Evolutionary conservation across 225 moss, liverwort and hornwort species (phyloP).

Genomic region (Sphagnum contortum): DNA sequence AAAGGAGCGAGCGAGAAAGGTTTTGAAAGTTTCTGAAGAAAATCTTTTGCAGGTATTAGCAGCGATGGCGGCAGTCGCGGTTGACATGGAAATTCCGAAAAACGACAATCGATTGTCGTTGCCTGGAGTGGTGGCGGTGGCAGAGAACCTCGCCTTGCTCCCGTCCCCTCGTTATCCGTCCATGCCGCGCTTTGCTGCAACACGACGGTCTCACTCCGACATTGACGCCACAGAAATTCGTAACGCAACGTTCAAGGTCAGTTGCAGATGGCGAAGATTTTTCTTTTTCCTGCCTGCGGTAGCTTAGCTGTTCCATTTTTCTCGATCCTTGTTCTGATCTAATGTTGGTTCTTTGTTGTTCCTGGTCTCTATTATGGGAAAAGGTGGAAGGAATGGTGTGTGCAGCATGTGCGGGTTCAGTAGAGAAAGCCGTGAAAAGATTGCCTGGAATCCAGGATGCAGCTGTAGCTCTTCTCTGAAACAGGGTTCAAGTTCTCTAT

Average conservation of each 20-base stretch:
- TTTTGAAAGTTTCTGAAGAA: too few species aligned
- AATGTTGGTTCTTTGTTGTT: background rate
- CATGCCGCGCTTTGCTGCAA: conserved; percentile 49
- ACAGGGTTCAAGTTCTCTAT: conserved; percentile 78
- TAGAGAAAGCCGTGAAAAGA: conserved; percentile 93
- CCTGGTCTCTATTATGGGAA: background rate
- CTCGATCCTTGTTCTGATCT: background rate
- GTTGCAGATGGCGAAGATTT: background rate
- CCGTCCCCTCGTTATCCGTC: conserved; percentile 79
- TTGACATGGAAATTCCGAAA: too few species aligned
- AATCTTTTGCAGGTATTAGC: too few species aligned
- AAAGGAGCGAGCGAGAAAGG: too few species aligned
- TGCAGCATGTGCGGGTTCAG: conserved; percentile 82
- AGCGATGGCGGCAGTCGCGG: too few species aligned
- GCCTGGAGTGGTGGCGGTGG: conserved; percentile 1
- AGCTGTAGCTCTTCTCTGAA: conserved; percentile 73
- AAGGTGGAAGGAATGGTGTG: conserved; percentile 90
- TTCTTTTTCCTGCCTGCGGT: too few species aligned
- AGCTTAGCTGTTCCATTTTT: too few species aligned
- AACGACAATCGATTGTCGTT: background rate
- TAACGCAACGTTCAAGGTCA: conserved; percentile 52
- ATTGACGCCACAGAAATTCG: conserved; percentile 45
- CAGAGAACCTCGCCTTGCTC: conserved; percentile 27
- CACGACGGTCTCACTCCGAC: conserved; percentile 24
- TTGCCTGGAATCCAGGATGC: conserved; percentile 87